Evolutionary conservation across 164 flowering plant genomes (phyloP), one percentile per base, ranked within the genome.

Genomic region (Protea cynaroides): DNA sequence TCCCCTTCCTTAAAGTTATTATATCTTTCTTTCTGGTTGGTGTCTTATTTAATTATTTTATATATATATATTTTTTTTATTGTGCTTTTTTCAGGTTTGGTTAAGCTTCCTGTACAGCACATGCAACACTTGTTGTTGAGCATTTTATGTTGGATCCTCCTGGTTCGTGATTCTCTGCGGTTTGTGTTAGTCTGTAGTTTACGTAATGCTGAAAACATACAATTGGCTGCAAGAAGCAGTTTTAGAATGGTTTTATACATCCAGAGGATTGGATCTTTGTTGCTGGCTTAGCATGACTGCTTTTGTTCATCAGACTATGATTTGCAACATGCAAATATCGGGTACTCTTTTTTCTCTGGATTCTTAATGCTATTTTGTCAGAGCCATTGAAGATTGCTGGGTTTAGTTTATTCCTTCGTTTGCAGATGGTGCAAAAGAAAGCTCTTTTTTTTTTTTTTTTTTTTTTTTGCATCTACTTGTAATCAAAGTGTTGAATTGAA

Each of bases 71-170:
- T n/a, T n/a, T n/a, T n/a, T n/a, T 9, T 44, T 3, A 34, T 12
- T 65, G 13, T 62, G 37, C 34, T 22, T 66, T 15, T 37, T 57
- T 47, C 46, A 75, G 71, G 75, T 63, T 58, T 50, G 38, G 53
- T 25, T 63, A 72, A 58, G 70, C 65, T 63, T 71, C 53, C 7
- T 46, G 75, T 61, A 59, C 63, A 52, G 65, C 64, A 56, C 56
- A 17, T 59, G 73, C 66, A 53, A 66, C 37, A 23, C 55, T 55
- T 29, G 2, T 69, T 64, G 69, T 44, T 63, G 65, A 58, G 46
- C 53, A 17, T 21, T 52, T 56, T 68, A 24, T 64, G 61, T 58
- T 43, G 61, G 71, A 38, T 70, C 40, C 25, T 21, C 54, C 18
- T 60, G 58, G 25, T 51, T 29, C 34, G 19, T 24, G 10, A 36